Base-by-base conservation (phyloP, 805 yeast species). In the Myxozyma kluyveri region DNA sequence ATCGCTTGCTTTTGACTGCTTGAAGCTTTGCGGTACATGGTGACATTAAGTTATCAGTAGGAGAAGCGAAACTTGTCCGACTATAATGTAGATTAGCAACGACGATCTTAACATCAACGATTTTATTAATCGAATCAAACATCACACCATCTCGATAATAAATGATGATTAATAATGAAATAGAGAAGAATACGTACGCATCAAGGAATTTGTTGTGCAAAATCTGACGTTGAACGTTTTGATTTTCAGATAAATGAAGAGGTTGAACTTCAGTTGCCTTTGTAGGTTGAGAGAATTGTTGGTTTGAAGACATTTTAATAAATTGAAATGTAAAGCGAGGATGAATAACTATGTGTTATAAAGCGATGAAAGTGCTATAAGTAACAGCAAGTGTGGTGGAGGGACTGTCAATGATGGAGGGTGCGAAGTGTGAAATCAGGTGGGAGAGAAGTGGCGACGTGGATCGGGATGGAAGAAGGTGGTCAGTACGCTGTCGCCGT, bases 21-120 rank as follows among this genome's bases (percentile, higher is more conserved):
- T 65, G 77, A 54, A 81, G 65, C 64, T 78, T 80, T 56, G 78
- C 76, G 1, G 83, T 73, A 61, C 83, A 78, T 26, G 85, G 84
- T 2, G 83, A 79, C 65, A 80, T 65, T 56, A 80, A 57, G 44
- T 70, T 75, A 60, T 81, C 86, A 2, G 86, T 81, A 40, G 84
- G 84, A 12, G 83, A 79, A 5, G 79, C 69, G 54, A 69, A 67
- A 54, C 54, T 66, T 9, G 53, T 42, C 17, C 60, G 57, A 3
- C 62, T 59, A 41, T 21, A 32, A n/a, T n/a, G n/a, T 17, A n/a
- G 12, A 9, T 17, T 17, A 14, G 17, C 35, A 27, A 17, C 42
- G 19, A 2, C 35, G n/a, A 6, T 7, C 9, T 41, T 9, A 17
- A 17, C 46, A 14, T 27, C 18, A 27, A 17, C 19, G 35, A 31